phyloP scores from a whole-genome alignment of 2,329 filamentous ascomycete genomes.

The Sclerotinia borealis region DNA sequence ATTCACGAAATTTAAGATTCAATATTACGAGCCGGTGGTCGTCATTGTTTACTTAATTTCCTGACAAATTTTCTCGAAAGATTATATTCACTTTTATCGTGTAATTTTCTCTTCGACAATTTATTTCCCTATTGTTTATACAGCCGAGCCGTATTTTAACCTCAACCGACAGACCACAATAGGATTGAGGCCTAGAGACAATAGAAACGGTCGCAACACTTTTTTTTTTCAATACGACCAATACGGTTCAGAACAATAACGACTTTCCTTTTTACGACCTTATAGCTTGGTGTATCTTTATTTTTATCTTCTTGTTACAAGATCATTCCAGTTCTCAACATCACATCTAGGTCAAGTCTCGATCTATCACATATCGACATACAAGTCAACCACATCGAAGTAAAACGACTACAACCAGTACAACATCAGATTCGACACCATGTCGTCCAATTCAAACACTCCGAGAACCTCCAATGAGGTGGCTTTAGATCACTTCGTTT shows the following conservation, averaged over 20 bases:
- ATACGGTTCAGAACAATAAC: slow-evolving; percentile 2
- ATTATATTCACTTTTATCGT: slow-evolving; percentile 10
- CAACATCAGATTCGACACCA: neutral
- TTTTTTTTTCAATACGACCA: neutral
- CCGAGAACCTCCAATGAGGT: slow-evolving; percentile 49
- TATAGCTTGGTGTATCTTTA: slow-evolving; percentile 13
- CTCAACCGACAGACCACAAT: slow-evolving; percentile 9
- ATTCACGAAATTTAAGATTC: slow-evolving; percentile 10
- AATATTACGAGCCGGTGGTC: slow-evolving; percentile 11
- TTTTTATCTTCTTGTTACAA: neutral
- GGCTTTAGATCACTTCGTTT: slow-evolving; percentile 76
- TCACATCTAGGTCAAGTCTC: slow-evolving; percentile 1
- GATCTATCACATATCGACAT: slow-evolving; percentile 1
- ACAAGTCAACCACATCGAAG: slow-evolving; percentile 2
- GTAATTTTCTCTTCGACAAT: neutral
- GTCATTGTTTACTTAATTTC: slow-evolving; percentile 2
- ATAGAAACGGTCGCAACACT: slow-evolving; percentile 5
- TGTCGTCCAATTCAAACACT: slow-evolving; percentile 13
- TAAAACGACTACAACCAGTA: neutral
- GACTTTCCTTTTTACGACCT: slow-evolving; percentile 2
- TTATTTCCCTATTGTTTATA: slow-evolving; percentile 2
- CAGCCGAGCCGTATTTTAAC: neutral
- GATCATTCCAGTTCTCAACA: neutral
- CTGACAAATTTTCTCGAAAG: neutral
- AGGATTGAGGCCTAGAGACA: slow-evolving; percentile 5